Conservation (phyloP, 331 rosid species). For the Quercus lobata region DNA sequence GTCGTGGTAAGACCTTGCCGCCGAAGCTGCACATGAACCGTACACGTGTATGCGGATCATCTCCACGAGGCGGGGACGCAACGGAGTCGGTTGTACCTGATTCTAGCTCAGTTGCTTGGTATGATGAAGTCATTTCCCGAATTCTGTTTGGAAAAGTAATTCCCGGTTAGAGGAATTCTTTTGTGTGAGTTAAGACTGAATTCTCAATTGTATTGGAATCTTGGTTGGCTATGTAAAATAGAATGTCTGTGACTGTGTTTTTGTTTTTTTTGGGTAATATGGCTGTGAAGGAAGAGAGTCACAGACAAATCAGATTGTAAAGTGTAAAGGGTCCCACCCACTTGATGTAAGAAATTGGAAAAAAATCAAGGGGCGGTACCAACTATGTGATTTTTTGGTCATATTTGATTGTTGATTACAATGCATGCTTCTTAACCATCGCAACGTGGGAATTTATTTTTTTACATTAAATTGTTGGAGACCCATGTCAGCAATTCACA, state of each 20-base stretch:
- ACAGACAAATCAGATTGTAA: too few species aligned
- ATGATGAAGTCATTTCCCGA: slow-evolving; percentile 51
- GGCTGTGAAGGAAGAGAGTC: too few species aligned
- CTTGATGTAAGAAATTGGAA: neutral
- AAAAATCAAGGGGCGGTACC: neutral
- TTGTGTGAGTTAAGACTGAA: too few species aligned
- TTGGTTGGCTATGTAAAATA: neutral
- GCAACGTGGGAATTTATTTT: neutral
- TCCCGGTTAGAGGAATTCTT: too few species aligned
- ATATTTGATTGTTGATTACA: neutral
- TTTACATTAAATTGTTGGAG: neutral
- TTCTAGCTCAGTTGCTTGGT: slow-evolving; percentile 47
- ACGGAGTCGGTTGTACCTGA: slow-evolving; percentile 54
- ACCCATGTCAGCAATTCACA: neutral
- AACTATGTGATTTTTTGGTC: neutral
- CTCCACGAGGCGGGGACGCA: slow-evolving; percentile 58
- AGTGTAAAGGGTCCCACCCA: neutral
- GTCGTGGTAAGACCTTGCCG: slow-evolving; percentile 84
- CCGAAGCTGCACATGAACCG: slow-evolving; percentile 98
- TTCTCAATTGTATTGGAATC: neutral
- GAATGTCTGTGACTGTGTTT: neutral
- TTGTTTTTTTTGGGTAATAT: too few species aligned
- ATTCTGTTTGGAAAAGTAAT: neutral
- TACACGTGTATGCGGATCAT: slow-evolving; percentile 43
- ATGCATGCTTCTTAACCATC: neutral